A percentile compares a stretch with the other conserved stretches of the same genome.
These are phyloP conservation scores for Kwoniella heveanensis DNA, from an alignment of 768 basidiomycete species.

Conservation along the genomic window DNA sequence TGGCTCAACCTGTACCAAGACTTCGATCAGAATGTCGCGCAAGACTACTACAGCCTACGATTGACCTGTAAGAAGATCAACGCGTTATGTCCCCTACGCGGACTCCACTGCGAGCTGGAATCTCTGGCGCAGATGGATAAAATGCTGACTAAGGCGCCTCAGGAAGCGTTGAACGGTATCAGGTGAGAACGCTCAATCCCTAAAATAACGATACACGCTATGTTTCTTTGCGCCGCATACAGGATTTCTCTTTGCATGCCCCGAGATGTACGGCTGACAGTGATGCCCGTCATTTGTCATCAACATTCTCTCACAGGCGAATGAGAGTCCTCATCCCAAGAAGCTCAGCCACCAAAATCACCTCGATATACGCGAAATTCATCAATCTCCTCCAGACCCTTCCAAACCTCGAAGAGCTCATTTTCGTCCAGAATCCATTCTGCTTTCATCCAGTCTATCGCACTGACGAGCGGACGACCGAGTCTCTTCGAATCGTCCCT, in stretches of 20 bases:
- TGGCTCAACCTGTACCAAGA: constrained; percentile 15
- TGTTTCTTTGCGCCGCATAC: background rate
- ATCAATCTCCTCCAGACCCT: background rate
- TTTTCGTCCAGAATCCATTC: background rate
- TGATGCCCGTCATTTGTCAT: too few species aligned
- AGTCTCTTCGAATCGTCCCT: background rate
- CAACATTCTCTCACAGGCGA: constrained; percentile 6
- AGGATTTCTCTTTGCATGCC: too few species aligned
- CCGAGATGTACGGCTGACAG: too few species aligned
- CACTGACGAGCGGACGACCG: background rate
- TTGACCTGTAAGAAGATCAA: background rate
- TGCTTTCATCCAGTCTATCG: background rate
- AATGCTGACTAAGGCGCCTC: background rate
- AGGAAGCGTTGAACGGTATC: background rate
- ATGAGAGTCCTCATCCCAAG: constrained; percentile 1
- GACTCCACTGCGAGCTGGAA: constrained; percentile 3
- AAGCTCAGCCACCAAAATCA: background rate
- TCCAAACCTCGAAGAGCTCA: constrained; percentile 2
- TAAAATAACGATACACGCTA: background rate
- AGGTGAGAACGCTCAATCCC: constrained; percentile 4
- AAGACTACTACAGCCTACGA: constrained; percentile 15
- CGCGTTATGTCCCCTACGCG: background rate
- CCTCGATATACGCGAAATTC: background rate
- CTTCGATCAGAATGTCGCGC: background rate
- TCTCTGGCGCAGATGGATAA: background rate